A percentile compares a stretch with the other conserved stretches of the same genome.
Evolutionary conservation across 2,329 filamentous ascomycete species (phyloP).

Genomic region (Xylaria sp.): DNA sequence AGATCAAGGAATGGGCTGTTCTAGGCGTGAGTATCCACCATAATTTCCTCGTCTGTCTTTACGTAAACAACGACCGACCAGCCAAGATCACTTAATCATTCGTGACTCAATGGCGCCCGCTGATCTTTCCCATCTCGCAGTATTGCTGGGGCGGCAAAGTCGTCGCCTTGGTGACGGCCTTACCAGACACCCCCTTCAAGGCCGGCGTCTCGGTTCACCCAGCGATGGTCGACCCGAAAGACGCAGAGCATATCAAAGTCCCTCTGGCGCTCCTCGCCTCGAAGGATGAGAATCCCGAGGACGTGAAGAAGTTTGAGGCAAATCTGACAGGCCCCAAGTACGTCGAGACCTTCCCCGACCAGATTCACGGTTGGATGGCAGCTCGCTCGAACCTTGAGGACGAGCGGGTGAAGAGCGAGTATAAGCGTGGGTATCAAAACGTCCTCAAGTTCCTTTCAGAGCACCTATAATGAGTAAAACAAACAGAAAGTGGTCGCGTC

Average conservation of each 20-base stretch:
- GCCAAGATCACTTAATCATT: neutral
- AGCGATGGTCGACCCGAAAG: conserved; percentile 67
- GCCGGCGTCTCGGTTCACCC: conserved; percentile 61
- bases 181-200: conserved; percentile 60
- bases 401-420: conserved; percentile 64
- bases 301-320: conserved; percentile 62
- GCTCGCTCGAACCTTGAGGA: conserved; percentile 65
- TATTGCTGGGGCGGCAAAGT: conserved; percentile 78
- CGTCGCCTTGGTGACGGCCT: conserved; percentile 56
- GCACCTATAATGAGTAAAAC: conserved; percentile 42
- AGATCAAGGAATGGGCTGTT: conserved; percentile 64
- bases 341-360: conserved; percentile 69
- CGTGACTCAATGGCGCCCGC: neutral
- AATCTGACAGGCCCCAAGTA: conserved; percentile 60
- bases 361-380: conserved; percentile 78
- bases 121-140: conserved; percentile 35
- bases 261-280: conserved; percentile 69
- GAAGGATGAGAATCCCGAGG: conserved; percentile 63
- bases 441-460: conserved; percentile 63
- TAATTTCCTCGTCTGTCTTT: too few species aligned
- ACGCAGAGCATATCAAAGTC: conserved; percentile 64
- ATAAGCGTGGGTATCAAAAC: conserved; percentile 65
- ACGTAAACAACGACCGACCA: neutral
- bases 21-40: conserved; percentile 56
- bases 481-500: neutral